phyloP scores from a whole-genome alignment of 2,329 filamentous ascomycete species.

The Bipolaris gigantea region DNA sequence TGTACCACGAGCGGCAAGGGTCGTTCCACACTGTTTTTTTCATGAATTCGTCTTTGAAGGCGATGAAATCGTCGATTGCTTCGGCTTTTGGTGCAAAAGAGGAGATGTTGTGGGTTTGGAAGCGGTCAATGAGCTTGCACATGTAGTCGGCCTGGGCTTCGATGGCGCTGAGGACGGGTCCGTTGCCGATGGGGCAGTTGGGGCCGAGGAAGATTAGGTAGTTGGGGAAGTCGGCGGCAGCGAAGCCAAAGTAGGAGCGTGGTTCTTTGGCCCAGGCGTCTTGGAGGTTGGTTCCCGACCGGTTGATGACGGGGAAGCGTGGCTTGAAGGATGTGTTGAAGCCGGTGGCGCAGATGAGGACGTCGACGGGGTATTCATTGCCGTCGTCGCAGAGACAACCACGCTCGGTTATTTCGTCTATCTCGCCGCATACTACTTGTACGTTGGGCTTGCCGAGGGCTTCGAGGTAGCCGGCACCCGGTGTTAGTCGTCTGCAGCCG shows the following conservation, averaged over 20 bases:
- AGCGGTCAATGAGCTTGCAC: conserved; percentile 54
- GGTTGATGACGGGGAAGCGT: conserved; percentile 50
- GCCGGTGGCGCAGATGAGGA: conserved; percentile 44
- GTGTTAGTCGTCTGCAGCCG: conserved; percentile 50
- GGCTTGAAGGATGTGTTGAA: conserved; percentile 49
- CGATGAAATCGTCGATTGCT: conserved; percentile 55
- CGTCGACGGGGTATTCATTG: conserved; percentile 41
- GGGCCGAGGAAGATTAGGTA: conserved; percentile 49
- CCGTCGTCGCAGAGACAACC: conserved; percentile 46
- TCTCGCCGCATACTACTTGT: conserved; percentile 46
- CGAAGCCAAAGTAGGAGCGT: conserved; percentile 51
- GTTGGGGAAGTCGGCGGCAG: conserved; percentile 53
- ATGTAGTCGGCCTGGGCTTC: conserved; percentile 56
- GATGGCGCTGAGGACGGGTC: conserved; percentile 49
- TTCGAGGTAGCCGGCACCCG: conserved; percentile 50
- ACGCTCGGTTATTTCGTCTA: conserved; percentile 37
- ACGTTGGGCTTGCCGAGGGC: conserved; percentile 48
- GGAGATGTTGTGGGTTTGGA: conserved; percentile 53
- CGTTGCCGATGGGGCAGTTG: conserved; percentile 49
- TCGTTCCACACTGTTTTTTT: conserved; percentile 51
- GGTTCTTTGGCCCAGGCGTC: conserved; percentile 49
- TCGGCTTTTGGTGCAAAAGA: conserved; percentile 50
- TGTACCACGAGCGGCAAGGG: conserved; percentile 52
- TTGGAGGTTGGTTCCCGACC: conserved; percentile 46
- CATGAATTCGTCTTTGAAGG: conserved; percentile 52